Percentiles rank a stretch among this genome's conserved stretches.
Conservation (phyloP, 106 monocot species). For the Dendrobium officinale region DNA sequence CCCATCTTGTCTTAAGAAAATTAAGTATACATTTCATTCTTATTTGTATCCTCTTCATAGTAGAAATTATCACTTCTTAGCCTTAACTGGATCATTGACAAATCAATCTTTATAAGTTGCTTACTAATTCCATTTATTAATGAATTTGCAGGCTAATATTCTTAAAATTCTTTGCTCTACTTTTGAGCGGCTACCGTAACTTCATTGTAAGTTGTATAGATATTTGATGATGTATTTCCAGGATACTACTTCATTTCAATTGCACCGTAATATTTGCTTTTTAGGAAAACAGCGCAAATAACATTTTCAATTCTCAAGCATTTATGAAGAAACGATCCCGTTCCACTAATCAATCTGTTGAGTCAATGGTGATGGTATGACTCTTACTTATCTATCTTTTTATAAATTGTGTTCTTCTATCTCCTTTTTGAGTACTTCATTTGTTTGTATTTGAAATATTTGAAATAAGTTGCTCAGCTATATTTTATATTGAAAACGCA, state of each 20-base stretch:
- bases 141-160: constrained; percentile 77
- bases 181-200: constrained; percentile 97
- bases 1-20: not conserved
- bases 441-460: not conserved
- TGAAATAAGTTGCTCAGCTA: not conserved
- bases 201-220: constrained; percentile 70
- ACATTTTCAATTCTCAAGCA: constrained; percentile 88
- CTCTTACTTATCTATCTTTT: not conserved
- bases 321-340: constrained; percentile 97
- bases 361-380: constrained; percentile 83
- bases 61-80: not conserved
- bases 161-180: constrained; percentile 77
- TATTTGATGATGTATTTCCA: not conserved
- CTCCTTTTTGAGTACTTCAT: not conserved
- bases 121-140: constrained; percentile 8
- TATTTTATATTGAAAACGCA: not conserved
- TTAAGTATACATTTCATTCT: not conserved
- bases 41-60: not conserved
- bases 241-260: constrained; percentile 3
- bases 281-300: constrained; percentile 66
- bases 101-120: not conserved
- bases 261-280: constrained; percentile 1
- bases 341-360: constrained; percentile 67
- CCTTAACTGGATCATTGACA: not conserved
- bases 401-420: not conserved